Evolutionary conservation across 129 eudicot genomes (phyloP).

Genomic region (Pseudognaphalium luteoalbum): DNA sequence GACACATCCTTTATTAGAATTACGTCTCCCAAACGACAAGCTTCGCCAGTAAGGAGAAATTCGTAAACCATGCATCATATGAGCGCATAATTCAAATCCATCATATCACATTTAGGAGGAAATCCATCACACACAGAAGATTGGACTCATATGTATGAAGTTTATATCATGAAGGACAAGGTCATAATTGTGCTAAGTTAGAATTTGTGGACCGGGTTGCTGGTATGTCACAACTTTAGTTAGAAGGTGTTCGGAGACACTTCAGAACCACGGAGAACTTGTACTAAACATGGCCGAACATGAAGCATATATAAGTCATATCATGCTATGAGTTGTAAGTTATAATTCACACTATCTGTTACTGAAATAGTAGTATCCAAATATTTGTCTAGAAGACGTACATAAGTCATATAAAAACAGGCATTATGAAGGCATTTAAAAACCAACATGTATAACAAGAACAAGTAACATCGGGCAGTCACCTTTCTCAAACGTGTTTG

Average conservation of each 20-base stretch:
- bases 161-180: not conserved
- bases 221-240: not conserved
- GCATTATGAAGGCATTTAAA: not conserved
- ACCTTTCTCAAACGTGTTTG: conserved; percentile 57
- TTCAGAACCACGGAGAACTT: too few relatives aligned
- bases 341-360: not conserved
- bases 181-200: not conserved
- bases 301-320: not conserved
- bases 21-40: not conserved
- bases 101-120: too few relatives aligned
- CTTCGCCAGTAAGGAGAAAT: not conserved
- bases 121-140: not conserved
- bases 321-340: not conserved
- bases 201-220: not conserved
- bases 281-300: not conserved
- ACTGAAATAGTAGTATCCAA: not conserved
- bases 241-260: not conserved
- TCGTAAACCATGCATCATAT: not conserved
- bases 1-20: not conserved
- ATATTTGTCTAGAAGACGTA: not conserved
- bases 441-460: not conserved
- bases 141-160: not conserved
- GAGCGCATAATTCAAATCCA: not conserved
- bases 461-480: not conserved
- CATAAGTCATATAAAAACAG: not conserved